Base-by-base conservation (phyloP, 768 basidiomycete genomes). In the Galerina marginata region DNA sequence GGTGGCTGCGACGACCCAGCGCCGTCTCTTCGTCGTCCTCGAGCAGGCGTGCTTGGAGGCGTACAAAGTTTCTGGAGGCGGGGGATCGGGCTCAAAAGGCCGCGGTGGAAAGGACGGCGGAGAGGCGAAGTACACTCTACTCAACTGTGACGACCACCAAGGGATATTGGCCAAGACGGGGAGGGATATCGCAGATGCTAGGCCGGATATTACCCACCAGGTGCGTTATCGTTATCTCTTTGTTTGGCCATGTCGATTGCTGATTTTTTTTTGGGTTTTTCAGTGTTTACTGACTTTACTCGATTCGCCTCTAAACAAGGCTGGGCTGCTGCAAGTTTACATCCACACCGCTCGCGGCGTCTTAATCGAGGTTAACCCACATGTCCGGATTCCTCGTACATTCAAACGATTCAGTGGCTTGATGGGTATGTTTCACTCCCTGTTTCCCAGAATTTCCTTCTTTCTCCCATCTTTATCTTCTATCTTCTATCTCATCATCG, bases 91-190 rank as follows among this genome's bases (percentile, higher is more conserved):
- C 74, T 59, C 79, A 72, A 66, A 84, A 81, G 72, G 84, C 72
- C 73, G 86, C 79, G 69, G 79, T 38, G 72, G 81, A 50, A 84
- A 86, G 62, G 85, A 83, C 20, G 88, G 87, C 59, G 83, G 83
- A 25, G 95, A 96, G 60, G 94, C 93, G 59, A 98, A 98, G 77
- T 99, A 98, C 75, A 95, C 95, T 9, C 79, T 99, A 59, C 76
- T 99, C 65, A 99, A 99, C 76, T 99, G 97, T 74, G 97, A 99
- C 72, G 97, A 99, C 67, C 97, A 98, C 76, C 97, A 99, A 74
- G 96, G 96, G 56, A 97, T 99, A 66, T 81, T 99, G 62, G 96
- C 97, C 4, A 99, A 97, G 76, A 97, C 95, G 0, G 95, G 95
- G 14, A 85, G 96, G 71, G 97, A 99, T 76, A 99, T 99, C 62